phyloP scores from a whole-genome alignment of 768 basidiomycete species.

The Bullera alba region DNA sequence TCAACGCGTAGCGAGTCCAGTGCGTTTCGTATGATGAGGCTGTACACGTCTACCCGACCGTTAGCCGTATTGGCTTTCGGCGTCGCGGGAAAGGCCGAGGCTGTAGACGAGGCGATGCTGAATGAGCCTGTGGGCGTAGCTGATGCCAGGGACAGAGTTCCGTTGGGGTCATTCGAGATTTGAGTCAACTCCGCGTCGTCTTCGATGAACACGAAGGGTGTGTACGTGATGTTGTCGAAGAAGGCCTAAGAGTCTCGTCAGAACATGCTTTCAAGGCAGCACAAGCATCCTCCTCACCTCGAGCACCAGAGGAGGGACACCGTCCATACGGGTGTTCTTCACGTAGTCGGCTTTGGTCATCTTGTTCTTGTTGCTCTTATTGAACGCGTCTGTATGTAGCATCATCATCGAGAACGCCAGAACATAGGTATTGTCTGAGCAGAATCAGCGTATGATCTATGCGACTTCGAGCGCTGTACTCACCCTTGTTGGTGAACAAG shows the following conservation, averaged over 20 bases:
- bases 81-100: neutral
- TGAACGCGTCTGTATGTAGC: conserved; percentile 97
- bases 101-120: no score
- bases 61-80: neutral
- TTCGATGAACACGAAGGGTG: conserved; percentile 94
- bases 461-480: conserved; percentile 15
- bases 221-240: conserved; percentile 92
- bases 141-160: conserved; percentile 45
- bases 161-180: conserved; percentile 43
- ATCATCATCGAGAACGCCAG: conserved; percentile 96
- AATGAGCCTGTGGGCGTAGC: conserved; percentile 3
- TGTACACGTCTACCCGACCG: conserved; percentile 74
- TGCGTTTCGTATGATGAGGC: conserved; percentile 55
- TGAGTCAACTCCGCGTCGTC: conserved; percentile 62
- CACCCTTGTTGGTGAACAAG: conserved; percentile 71
- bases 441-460: conserved; percentile 1
- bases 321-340: conserved; percentile 81
- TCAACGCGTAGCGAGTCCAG: conserved; percentile 31
- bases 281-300: conserved; percentile 57
- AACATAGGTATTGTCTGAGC: conserved; percentile 82
- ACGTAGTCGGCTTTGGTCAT: conserved; percentile 94
- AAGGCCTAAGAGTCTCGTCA: conserved; percentile 58
- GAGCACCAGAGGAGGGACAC: conserved; percentile 71
- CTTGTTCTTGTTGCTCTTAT: conserved; percentile 92
- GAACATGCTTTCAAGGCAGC: neutral